Percentiles rank a stretch among this genome's conserved stretches.
These are phyloP conservation scores for Knoxdaviesia proteae DNA, from an alignment of 2,329 filamentous ascomycete species.

Conservation along the genomic window DNA sequence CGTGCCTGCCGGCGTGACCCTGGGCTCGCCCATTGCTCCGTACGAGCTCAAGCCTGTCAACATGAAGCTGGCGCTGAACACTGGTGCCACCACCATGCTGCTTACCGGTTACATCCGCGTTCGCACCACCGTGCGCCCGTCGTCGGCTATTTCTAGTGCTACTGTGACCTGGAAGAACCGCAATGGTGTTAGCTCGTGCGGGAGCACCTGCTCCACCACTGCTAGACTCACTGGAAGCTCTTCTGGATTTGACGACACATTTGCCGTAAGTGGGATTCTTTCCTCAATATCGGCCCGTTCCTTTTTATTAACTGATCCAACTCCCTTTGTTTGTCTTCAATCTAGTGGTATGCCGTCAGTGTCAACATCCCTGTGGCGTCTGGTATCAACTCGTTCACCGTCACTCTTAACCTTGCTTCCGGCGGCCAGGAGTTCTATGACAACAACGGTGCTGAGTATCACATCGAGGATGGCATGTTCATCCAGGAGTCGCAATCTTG, in stretches of 20 bases:
- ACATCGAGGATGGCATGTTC: slow-evolving; percentile 31
- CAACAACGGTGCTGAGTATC: slow-evolving; percentile 36
- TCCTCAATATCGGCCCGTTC: too few relatives aligned
- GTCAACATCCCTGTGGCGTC: slow-evolving; percentile 30
- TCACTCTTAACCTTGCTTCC: slow-evolving; percentile 26
- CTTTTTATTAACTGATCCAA: not conserved
- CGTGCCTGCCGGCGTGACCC: slow-evolving; percentile 27
- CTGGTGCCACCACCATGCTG: slow-evolving; percentile 23
- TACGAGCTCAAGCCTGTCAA: slow-evolving; percentile 39
- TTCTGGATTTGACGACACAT: slow-evolving; percentile 38
- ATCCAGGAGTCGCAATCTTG: slow-evolving; percentile 37
- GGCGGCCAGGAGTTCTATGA: slow-evolving; percentile 25
- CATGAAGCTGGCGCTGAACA: slow-evolving; percentile 30
- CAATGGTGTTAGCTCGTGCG: slow-evolving; percentile 18
- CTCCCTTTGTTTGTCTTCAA: not conserved
- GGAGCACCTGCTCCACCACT: slow-evolving; percentile 19
- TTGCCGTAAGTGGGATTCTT: slow-evolving; percentile 12
- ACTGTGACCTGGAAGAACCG: slow-evolving; percentile 35
- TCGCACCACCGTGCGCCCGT: slow-evolving; percentile 25
- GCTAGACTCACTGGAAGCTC: slow-evolving; percentile 24
- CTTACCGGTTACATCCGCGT: slow-evolving; percentile 36
- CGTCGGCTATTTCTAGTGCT: slow-evolving; percentile 22
- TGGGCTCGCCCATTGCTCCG: slow-evolving; percentile 29
- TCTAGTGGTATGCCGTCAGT: slow-evolving; percentile 24
- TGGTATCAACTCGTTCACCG: slow-evolving; percentile 39